Conservation (phyloP, 1,139 yeast genomes). For the Scheffersomyces segobiensis region DNA sequence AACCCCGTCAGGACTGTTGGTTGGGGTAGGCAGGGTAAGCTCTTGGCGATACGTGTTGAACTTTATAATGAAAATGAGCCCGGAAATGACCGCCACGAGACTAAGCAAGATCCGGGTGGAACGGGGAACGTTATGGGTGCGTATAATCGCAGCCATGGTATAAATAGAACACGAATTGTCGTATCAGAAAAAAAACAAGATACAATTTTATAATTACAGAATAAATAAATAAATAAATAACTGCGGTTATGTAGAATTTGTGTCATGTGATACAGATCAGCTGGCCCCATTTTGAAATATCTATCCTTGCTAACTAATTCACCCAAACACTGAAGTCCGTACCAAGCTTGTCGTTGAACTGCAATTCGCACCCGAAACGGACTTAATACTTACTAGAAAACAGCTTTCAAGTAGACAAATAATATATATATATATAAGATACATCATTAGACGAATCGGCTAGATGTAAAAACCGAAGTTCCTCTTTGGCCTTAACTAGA, state of each 20-base stretch:
- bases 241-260: neutral
- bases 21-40: slow-evolving; percentile 4
- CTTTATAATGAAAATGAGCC: slow-evolving; percentile 29
- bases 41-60: slow-evolving; percentile 15
- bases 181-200: neutral
- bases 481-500: no score
- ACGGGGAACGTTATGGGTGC: slow-evolving; percentile 14
- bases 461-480: no score
- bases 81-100: slow-evolving; percentile 22
- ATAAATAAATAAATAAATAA: no score
- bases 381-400: no score
- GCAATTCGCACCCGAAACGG: no score
- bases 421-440: no score
- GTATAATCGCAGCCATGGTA: neutral
- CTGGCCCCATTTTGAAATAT: no score
- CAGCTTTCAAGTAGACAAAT: no score
- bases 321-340: no score
- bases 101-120: slow-evolving; percentile 32
- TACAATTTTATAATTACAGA: neutral
- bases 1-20: neutral
- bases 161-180: neutral
- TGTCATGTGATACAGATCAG: neutral
- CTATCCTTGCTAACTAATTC: no score
- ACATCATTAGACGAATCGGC: no score
- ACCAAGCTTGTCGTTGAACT: no score